Percentiles rank a stretch among this genome's conserved stretches.
phyloP scores from a whole-genome alignment of 1,284 basidiomycete genomes.

The Ganoderma lucidum region DNA sequence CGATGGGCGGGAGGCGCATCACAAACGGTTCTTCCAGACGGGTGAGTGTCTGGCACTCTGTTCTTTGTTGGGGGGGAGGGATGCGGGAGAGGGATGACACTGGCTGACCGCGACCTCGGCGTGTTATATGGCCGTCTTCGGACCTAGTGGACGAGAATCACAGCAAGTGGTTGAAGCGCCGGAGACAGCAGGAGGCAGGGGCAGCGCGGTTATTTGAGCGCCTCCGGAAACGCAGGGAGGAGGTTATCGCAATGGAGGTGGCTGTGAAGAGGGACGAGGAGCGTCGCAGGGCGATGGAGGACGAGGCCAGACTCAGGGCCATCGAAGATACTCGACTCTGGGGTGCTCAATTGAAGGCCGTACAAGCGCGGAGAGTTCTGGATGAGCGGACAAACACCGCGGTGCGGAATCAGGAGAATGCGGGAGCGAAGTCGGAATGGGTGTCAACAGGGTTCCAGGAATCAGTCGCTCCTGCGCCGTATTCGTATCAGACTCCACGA shows the following conservation, averaged over 20 bases:
- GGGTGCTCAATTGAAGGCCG: background rate
- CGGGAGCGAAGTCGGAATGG: no score
- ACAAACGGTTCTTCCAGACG: slow-evolving; percentile 10
- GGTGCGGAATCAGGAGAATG: background rate
- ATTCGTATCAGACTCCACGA: no score
- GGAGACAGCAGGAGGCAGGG: background rate
- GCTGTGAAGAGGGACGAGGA: background rate
- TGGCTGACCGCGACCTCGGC: no score
- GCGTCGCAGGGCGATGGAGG: no score
- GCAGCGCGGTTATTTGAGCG: background rate
- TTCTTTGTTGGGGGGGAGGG: no score
- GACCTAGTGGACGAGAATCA: background rate
- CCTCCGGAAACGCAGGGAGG: background rate
- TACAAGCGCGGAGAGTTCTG: background rate
- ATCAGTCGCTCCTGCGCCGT: no score
- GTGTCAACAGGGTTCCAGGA: no score
- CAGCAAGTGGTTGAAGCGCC: background rate
- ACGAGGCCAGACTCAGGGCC: background rate
- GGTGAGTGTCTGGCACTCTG: background rate
- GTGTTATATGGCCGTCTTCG: background rate
- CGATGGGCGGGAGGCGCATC: slow-evolving; percentile 11
- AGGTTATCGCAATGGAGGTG: background rate
- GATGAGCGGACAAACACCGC: background rate
- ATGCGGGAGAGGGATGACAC: no score
- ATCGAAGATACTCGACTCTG: background rate